A percentile compares a stretch with the other conserved stretches of the same genome.
Conservation (phyloP, 257 asterid species). For the Phtheirospermum japonicum region DNA sequence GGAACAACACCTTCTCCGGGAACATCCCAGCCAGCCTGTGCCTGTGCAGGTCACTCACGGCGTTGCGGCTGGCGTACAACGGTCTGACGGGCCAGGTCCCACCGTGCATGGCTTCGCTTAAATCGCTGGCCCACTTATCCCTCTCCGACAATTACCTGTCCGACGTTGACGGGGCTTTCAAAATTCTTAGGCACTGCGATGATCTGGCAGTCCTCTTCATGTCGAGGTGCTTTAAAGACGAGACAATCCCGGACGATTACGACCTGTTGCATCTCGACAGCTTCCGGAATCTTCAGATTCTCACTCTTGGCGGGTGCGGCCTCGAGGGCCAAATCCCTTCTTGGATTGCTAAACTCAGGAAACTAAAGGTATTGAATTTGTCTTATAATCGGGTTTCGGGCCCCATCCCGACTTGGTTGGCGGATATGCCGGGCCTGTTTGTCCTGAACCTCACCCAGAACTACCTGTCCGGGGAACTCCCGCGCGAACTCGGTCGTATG, state of each 20-base stretch:
- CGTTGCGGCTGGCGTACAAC: conserved; percentile 71
- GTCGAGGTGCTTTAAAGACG: conserved; percentile 57
- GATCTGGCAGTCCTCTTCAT: conserved; percentile 58
- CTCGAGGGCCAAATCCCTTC: conserved; percentile 58
- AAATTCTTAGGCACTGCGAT: conserved; percentile 52
- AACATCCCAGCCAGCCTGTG: conserved; percentile 62
- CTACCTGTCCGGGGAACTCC: conserved; percentile 57
- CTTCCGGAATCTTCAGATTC: conserved; percentile 53
- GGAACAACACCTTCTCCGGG: conserved; percentile 66
- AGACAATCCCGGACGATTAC: conserved; percentile 46
- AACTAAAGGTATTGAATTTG: conserved; percentile 64
- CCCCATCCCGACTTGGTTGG: conserved; percentile 68
- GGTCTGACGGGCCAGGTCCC: conserved; percentile 56
- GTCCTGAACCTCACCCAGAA: conserved; percentile 74
- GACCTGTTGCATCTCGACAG: conserved; percentile 37
- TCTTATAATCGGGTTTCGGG: conserved; percentile 57
- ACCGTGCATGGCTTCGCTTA: conserved; percentile 44
- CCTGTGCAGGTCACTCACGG: conserved; percentile 58
- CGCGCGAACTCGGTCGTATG: conserved; percentile 44
- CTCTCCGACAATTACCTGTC: conserved; percentile 71
- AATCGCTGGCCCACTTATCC: conserved; percentile 67
- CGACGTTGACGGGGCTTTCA: conserved; percentile 56
- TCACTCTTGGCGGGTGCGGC: conserved; percentile 67
- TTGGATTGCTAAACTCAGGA: conserved; percentile 54
- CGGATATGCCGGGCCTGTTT: conserved; percentile 56